Percentiles rank a stretch among this genome's conserved stretches.
Evolutionary conservation across 306 rosid genomes (phyloP).

Genomic region (Inga laurina): DNA sequence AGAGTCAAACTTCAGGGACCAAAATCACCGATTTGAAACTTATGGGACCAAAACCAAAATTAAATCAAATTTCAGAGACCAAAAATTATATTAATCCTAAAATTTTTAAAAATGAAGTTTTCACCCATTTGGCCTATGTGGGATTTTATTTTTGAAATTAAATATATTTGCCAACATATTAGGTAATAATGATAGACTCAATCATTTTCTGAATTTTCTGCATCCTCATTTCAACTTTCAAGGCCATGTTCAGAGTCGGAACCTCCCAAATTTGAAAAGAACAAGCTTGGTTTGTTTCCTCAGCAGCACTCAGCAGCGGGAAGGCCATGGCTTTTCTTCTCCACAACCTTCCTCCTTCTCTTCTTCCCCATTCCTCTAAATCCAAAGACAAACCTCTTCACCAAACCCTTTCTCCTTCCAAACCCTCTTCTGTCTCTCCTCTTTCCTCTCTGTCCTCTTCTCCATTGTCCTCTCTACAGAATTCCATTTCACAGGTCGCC

Average conservation of each 20-base stretch:
- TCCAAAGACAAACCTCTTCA: constrained; percentile 51
- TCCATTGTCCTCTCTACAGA: constrained; percentile 39
- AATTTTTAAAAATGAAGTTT: too few relatives aligned
- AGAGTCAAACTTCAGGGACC: too few relatives aligned
- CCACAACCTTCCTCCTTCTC: constrained; percentile 60
- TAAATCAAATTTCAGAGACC: too few relatives aligned
- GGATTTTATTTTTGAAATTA: too few relatives aligned
- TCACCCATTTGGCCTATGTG: too few relatives aligned
- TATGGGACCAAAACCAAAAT: too few relatives aligned
- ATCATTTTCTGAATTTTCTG: neutral
- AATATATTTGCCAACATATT: too few relatives aligned
- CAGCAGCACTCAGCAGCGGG: neutral
- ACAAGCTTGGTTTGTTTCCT: constrained; percentile 35
- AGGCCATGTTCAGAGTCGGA: constrained; percentile 38
- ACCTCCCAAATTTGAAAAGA: constrained; percentile 54
- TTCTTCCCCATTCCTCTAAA: constrained; percentile 50
- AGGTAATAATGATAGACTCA: neutral
- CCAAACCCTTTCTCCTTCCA: constrained; percentile 46
- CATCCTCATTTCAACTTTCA: constrained; percentile 40
- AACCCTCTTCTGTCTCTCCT: constrained; percentile 34
- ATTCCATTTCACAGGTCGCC: constrained; percentile 50
- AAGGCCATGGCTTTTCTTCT: constrained; percentile 81
- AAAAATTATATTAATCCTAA: too few relatives aligned
- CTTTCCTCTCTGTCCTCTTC: constrained; percentile 35
- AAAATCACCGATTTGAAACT: too few relatives aligned